Evolutionary conservation across 768 basidiomycete species (phyloP).

Genomic region (Leccinum ochraceum): DNA sequence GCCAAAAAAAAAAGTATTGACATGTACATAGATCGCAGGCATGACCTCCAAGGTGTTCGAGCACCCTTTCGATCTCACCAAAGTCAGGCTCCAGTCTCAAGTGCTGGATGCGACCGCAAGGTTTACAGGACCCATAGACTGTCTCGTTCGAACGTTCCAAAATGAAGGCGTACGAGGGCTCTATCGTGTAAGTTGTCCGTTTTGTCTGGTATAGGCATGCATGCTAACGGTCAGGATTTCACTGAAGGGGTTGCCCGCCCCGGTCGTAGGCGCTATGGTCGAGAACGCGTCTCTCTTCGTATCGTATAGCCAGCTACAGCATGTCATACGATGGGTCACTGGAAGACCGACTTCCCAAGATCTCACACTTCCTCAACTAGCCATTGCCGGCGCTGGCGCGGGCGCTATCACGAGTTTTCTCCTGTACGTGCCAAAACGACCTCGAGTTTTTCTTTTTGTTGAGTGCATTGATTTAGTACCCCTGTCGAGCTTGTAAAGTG

Average conservation of each 20-base stretch:
- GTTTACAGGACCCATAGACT: slow-evolving; percentile 88
- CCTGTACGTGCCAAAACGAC: slow-evolving; percentile 52
- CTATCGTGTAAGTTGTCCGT: slow-evolving; percentile 66
- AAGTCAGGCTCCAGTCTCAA: slow-evolving; percentile 92
- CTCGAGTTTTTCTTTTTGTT: not conserved
- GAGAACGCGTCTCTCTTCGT: slow-evolving; percentile 91
- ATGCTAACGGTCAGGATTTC: slow-evolving; percentile 3
- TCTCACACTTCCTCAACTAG: slow-evolving; percentile 67
- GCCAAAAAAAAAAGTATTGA: not conserved
- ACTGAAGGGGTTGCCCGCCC: slow-evolving; percentile 84
- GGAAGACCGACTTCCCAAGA: slow-evolving; percentile 38
- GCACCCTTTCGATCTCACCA: slow-evolving; percentile 94
- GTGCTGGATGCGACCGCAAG: slow-evolving; percentile 67
- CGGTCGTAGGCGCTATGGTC: slow-evolving; percentile 87
- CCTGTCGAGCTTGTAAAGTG: slow-evolving; percentile 96
- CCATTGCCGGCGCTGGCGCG: slow-evolving; percentile 82
- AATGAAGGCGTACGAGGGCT: slow-evolving; percentile 83
- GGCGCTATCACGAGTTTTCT: slow-evolving; percentile 86
- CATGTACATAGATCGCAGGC: slow-evolving; percentile 64
- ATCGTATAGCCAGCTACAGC: slow-evolving; percentile 77
- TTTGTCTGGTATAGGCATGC: not conserved
- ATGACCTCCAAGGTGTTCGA: slow-evolving; percentile 86
- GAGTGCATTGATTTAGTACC: slow-evolving; percentile 49
- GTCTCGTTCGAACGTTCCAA: slow-evolving; percentile 76
- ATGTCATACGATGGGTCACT: slow-evolving; percentile 48